These are phyloP conservation scores for Aphanomyces euteiches DNA, from an alignment of 352 stramenopile genomes.

Conservation along the genomic window DNA sequence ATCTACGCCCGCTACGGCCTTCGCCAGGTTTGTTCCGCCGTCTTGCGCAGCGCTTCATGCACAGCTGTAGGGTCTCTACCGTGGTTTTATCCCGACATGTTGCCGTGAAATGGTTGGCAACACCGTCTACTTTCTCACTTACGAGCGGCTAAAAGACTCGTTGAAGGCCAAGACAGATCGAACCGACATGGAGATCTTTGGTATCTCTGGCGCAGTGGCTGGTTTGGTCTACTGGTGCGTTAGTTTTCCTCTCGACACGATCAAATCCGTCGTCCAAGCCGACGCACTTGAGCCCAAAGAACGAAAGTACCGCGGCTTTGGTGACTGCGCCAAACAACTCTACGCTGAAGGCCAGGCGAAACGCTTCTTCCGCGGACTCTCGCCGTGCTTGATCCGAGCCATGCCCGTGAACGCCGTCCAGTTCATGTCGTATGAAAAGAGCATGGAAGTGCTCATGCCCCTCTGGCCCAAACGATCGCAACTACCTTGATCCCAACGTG, in stretches of 20 bases:
- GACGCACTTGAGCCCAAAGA: slow-evolving; percentile 59
- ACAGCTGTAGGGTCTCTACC: slow-evolving; percentile 53
- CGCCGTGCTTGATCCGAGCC: slow-evolving; percentile 63
- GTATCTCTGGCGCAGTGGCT: slow-evolving; percentile 59
- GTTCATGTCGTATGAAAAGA: slow-evolving; percentile 78
- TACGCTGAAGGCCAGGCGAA: slow-evolving; percentile 58
- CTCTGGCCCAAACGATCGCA: slow-evolving; percentile 14
- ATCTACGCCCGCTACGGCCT: slow-evolving; percentile 29
- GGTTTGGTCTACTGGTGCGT: slow-evolving; percentile 84
- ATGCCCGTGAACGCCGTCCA: slow-evolving; percentile 83
- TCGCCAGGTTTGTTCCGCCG: background rate
- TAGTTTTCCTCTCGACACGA: slow-evolving; percentile 74
- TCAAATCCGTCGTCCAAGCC: slow-evolving; percentile 81
- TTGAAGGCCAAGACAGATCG: slow-evolving; percentile 45
- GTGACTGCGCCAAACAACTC: slow-evolving; percentile 62
- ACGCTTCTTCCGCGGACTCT: slow-evolving; percentile 80
- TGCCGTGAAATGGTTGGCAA: slow-evolving; percentile 81
- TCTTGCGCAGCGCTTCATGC: background rate
- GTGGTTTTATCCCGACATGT: slow-evolving; percentile 57
- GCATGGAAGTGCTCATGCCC: slow-evolving; percentile 20
- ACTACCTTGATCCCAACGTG: background rate
- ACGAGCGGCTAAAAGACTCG: slow-evolving; percentile 65
- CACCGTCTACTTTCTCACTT: slow-evolving; percentile 79
- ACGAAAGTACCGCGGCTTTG: slow-evolving; percentile 50
- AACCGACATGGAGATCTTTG: slow-evolving; percentile 48